phyloP scores from a whole-genome alignment of 208 protist species.

The Leishmania aethiopica region DNA sequence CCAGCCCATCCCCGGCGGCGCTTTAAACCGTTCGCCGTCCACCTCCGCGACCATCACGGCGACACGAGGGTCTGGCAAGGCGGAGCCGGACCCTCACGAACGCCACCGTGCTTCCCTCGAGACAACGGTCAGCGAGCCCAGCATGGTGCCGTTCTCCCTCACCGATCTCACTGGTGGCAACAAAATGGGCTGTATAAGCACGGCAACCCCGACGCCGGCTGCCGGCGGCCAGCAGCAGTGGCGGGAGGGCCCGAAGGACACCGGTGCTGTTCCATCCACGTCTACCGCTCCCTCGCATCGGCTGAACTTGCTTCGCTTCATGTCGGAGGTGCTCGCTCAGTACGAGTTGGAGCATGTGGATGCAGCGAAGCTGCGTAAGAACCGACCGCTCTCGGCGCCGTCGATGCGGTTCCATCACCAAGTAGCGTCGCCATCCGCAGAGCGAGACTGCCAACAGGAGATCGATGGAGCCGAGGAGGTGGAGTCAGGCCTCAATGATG shows the following conservation, averaged over 20 bases:
- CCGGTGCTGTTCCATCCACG: background rate
- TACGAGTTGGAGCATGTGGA: conserved; percentile 19
- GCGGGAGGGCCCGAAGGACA: background rate
- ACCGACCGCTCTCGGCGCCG: conserved; percentile 19
- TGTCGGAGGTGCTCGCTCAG: conserved; percentile 54
- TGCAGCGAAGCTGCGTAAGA: background rate
- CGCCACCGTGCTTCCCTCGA: background rate
- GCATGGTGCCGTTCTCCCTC: conserved; percentile 51
- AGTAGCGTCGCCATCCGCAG: background rate
- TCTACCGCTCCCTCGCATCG: conserved; percentile 6
- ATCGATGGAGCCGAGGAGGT: background rate
- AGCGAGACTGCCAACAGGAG: background rate
- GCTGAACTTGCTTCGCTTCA: conserved; percentile 77
- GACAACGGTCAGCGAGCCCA: conserved; percentile 35
- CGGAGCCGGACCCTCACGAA: background rate
- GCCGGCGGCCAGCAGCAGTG: background rate
- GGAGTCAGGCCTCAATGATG: background rate
- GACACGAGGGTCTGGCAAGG: background rate
- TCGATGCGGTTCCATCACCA: conserved; percentile 1
- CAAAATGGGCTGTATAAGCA: background rate
- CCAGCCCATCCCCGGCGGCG: background rate
- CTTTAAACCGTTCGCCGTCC: background rate
- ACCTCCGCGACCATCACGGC: background rate
- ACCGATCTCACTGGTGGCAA: background rate
- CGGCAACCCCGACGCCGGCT: background rate